Evolutionary conservation across 73 alveolate genomes (phyloP).

Genomic region (Tetrahymena elliotti): DNA sequence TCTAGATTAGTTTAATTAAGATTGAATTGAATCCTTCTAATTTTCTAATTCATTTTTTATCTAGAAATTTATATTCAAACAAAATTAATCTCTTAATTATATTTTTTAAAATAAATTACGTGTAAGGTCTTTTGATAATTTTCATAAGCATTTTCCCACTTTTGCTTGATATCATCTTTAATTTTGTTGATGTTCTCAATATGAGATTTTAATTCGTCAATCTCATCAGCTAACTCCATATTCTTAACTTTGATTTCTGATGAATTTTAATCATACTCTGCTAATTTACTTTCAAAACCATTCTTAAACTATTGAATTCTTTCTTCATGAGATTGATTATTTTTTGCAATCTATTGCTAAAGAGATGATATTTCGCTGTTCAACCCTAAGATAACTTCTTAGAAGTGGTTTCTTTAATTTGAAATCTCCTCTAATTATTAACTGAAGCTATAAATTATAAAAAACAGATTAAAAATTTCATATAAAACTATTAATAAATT

Average conservation of each 20-base stretch:
- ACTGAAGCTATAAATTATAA: neutral
- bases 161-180: neutral
- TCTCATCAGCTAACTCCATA: neutral
- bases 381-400: neutral
- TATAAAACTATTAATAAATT: neutral
- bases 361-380: neutral
- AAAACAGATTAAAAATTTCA: neutral
- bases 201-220: neutral
- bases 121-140: neutral
- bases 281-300: neutral
- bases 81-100: neutral
- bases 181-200: neutral
- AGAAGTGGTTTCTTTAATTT: neutral
- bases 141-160: neutral
- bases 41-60: neutral
- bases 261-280: neutral
- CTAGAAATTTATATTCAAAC: neutral
- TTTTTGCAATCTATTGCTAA: neutral
- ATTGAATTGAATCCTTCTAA: neutral
- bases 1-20: neutral
- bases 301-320: neutral
- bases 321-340: neutral
- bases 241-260: neutral
- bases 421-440: neutral
- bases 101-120: neutral